Base-by-base conservation (phyloP, 1,284 basidiomycete species). In the Gastroboletus turbinatus region DNA sequence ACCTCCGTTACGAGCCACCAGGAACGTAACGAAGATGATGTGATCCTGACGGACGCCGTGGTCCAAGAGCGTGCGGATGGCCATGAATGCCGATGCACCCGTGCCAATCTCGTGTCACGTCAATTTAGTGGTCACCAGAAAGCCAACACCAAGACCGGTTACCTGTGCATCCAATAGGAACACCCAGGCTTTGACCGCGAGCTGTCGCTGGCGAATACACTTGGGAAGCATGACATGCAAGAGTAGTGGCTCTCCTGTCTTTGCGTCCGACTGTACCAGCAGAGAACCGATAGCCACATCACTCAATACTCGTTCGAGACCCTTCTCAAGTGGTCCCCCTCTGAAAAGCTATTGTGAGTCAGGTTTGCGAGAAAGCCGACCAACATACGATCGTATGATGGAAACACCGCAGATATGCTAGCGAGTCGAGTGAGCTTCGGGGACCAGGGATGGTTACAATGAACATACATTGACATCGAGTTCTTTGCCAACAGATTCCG, bases 31-130 rank as follows among this genome's bases (percentile, higher is more conserved):
- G 67, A 94, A 94, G 55, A 95, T 84, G 65, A 95, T 94, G 65
- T 88, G 87, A 45, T 88, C 81, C 67, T 94, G 84, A 61, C 70
- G 82, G 9, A 98, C 88, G n/a, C 96, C 95, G 66, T 99, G 96
- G 68, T 99, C 96, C 27, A 98, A 81, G 17, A 98, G 77, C 5
- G 97, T 85, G n/a, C 96, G 88, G 55, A 99, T 91, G 0, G 94
- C 92, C 96, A 98, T 98, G 72, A 96, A 89, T 1, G 93, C 95
- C 5, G 96, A 87, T 0, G 96, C 96, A 3, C 90, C 96, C 0
- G 96, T 98, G 5, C 94, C 94, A 71, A 98, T 94, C 85, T 96
- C 60, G 40, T 23, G 38, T 29, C 42, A 43, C 16, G 30, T 57
- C 47, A 47, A 33, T 23, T 16, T 30, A 1, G 13, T 1, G 23